Evolutionary conservation across 768 basidiomycete genomes (phyloP).

Genomic region (Russula compacta): DNA sequence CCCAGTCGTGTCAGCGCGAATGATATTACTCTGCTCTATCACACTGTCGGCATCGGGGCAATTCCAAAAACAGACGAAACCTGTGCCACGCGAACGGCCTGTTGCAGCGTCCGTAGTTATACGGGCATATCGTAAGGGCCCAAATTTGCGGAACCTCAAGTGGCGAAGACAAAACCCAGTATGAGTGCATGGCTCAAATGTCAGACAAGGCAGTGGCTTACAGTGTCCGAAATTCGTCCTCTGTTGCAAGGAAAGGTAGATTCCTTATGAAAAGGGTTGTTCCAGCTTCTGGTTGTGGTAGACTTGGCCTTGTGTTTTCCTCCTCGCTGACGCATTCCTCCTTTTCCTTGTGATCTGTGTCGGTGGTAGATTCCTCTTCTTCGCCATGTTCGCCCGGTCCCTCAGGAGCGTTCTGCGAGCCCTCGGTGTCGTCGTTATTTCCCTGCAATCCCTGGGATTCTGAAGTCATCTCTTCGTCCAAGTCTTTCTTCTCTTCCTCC

Average conservation of each 20-base stretch:
- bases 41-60: slow-evolving; percentile 80
- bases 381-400: slow-evolving; percentile 38
- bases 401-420: slow-evolving; percentile 25
- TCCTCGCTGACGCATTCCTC: slow-evolving; percentile 28
- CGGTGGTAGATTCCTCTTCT: slow-evolving; percentile 20
- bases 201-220: slow-evolving; percentile 32
- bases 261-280: slow-evolving; percentile 94
- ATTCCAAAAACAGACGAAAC: slow-evolving; percentile 97
- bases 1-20: slow-evolving; percentile 56
- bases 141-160: slow-evolving; percentile 80
- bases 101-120: slow-evolving; percentile 79
- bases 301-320: slow-evolving; percentile 34
- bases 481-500: slow-evolving; percentile 70
- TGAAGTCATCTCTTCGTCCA: slow-evolving; percentile 28
- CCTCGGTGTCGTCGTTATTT: slow-evolving; percentile 22
- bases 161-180: background rate
- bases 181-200: background rate
- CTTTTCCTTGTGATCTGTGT: slow-evolving; percentile 32
- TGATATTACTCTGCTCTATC: slow-evolving; percentile 67
- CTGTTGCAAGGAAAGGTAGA: slow-evolving; percentile 83
- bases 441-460: slow-evolving; percentile 32
- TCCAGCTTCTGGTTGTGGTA: slow-evolving; percentile 80
- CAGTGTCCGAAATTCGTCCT: slow-evolving; percentile 84
- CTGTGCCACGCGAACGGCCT: slow-evolving; percentile 86
- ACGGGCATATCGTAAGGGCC: slow-evolving; percentile 85